Percentiles rank a stretch among this genome's conserved stretches.
Evolutionary conservation across 345 rosid genomes (phyloP).

Genomic region (Lepidium aucheri): DNA sequence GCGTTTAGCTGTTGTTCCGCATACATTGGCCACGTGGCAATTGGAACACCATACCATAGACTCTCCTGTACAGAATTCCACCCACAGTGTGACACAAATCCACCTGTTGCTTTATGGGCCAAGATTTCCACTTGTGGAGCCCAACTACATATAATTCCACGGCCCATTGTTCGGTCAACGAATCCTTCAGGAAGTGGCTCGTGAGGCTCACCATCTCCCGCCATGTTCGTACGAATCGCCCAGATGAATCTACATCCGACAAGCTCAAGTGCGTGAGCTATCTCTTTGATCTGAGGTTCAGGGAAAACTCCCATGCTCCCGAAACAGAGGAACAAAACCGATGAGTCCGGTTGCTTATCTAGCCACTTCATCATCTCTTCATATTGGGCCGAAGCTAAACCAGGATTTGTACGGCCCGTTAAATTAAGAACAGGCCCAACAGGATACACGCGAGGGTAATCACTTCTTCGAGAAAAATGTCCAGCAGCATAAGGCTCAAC

Average conservation of each 20-base stretch:
- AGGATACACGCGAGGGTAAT: slow-evolving; percentile 24
- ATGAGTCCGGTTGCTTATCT: slow-evolving; percentile 32
- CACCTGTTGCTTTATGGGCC: slow-evolving; percentile 40
- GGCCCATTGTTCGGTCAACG: slow-evolving; percentile 30
- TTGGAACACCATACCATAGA: slow-evolving; percentile 42
- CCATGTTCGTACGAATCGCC: slow-evolving; percentile 27
- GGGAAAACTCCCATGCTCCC: slow-evolving; percentile 54
- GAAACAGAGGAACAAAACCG: slow-evolving; percentile 61
- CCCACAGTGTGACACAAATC: slow-evolving; percentile 66
- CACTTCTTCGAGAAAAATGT: not conserved
- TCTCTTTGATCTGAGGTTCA: slow-evolving; percentile 36
- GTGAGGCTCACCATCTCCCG: slow-evolving; percentile 16
- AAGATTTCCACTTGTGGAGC: slow-evolving; percentile 45
- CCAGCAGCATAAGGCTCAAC: slow-evolving; percentile 30
- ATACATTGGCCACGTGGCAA: slow-evolving; percentile 46
- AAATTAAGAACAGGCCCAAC: slow-evolving; percentile 46
- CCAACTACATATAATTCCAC: slow-evolving; percentile 49
- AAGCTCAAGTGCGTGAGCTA: slow-evolving; percentile 42
- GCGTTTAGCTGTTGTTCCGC: slow-evolving; percentile 51
- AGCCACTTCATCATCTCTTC: slow-evolving; percentile 39
- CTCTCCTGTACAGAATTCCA: slow-evolving; percentile 53
- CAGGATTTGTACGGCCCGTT: slow-evolving; percentile 8
- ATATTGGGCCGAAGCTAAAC: not conserved
- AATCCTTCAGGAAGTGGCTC: slow-evolving; percentile 47
- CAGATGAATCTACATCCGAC: slow-evolving; percentile 41